Percentiles rank a stretch among this genome's conserved stretches.
Evolutionary conservation across 805 yeast species (phyloP).

Genomic region (Candida vartiovaarae): DNA sequence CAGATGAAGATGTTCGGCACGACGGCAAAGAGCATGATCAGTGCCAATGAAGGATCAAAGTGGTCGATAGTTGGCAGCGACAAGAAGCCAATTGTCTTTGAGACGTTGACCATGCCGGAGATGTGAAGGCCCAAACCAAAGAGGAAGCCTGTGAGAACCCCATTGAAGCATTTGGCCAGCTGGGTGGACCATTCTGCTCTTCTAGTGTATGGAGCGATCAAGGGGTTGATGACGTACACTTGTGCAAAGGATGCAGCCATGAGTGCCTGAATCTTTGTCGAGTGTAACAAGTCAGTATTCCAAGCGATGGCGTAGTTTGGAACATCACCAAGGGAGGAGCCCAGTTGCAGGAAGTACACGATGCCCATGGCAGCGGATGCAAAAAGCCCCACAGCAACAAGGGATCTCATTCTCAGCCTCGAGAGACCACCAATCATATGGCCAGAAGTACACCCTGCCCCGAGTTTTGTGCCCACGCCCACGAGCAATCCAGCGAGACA

Average conservation of each 20-base stretch:
- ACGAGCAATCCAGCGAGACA: constrained; percentile 33
- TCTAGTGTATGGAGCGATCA: constrained; percentile 1
- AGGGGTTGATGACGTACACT: constrained; percentile 26
- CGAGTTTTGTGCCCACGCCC: constrained; percentile 42
- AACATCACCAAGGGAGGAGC: constrained; percentile 1
- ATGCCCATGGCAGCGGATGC: constrained; percentile 27
- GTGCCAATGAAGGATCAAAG: constrained; percentile 41
- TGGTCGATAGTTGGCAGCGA: constrained; percentile 27
- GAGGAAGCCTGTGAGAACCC: constrained; percentile 25
- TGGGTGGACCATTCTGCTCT: background rate
- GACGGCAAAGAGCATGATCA: constrained; percentile 37
- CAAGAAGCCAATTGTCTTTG: constrained; percentile 40
- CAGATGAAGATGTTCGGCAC: constrained; percentile 38
- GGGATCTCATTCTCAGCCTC: constrained; percentile 35
- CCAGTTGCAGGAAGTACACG: constrained; percentile 4
- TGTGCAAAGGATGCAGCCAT: constrained; percentile 1
- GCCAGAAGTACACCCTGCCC: constrained; percentile 49
- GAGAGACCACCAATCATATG: constrained; percentile 48
- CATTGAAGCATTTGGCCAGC: constrained; percentile 5
- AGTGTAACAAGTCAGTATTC: constrained; percentile 2
- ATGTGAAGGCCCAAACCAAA: constrained; percentile 42
- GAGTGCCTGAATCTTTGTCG: constrained; percentile 2
- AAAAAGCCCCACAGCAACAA: constrained; percentile 38
- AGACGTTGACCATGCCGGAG: constrained; percentile 39
- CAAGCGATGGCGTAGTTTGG: constrained; percentile 4